Conservation (phyloP, 2,329 filamentous ascomycete species). For the Alternaria hordeiaustralica region DNA sequence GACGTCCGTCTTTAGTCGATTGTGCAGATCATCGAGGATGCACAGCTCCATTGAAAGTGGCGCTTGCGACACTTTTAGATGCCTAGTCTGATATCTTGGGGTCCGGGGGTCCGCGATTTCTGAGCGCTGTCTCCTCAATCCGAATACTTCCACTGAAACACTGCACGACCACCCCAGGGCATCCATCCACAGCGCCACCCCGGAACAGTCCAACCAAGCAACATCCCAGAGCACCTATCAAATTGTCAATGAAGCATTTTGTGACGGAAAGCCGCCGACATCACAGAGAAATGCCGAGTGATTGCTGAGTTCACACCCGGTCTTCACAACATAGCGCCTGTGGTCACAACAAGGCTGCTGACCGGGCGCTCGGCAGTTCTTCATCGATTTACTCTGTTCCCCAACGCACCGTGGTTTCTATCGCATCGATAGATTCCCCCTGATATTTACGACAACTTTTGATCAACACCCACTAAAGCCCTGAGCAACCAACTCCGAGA, state of each 20-base stretch:
- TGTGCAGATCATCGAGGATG: constrained; percentile 8
- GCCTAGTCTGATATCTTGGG: constrained; percentile 1
- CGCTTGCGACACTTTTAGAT: constrained; percentile 4
- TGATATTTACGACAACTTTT: not conserved
- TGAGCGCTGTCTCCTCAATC: constrained; percentile 1
- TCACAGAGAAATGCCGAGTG: constrained; percentile 10
- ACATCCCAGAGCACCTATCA: constrained; percentile 8
- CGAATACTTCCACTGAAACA: constrained; percentile 2
- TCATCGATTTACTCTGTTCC: not conserved
- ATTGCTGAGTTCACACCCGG: constrained; percentile 1
- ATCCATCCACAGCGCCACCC: constrained; percentile 5
- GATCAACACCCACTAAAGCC: constrained; percentile 1
- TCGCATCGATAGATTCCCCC: constrained; percentile 12
- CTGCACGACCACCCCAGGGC: constrained; percentile 2
- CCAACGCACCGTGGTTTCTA: constrained; percentile 1
- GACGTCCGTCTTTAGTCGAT: not conserved
- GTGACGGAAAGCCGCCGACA: not conserved
- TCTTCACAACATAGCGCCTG: not conserved
- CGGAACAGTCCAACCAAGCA: constrained; percentile 10
- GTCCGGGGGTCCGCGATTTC: constrained; percentile 2
- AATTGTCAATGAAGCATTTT: not conserved
- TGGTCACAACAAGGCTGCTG: constrained; percentile 2
- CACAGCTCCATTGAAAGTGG: constrained; percentile 5
- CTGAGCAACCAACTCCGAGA: constrained; percentile 1
- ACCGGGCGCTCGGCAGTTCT: constrained; percentile 4